phyloP scores from a whole-genome alignment of 164 flowering plant genomes.

The Piper longum region DNA sequence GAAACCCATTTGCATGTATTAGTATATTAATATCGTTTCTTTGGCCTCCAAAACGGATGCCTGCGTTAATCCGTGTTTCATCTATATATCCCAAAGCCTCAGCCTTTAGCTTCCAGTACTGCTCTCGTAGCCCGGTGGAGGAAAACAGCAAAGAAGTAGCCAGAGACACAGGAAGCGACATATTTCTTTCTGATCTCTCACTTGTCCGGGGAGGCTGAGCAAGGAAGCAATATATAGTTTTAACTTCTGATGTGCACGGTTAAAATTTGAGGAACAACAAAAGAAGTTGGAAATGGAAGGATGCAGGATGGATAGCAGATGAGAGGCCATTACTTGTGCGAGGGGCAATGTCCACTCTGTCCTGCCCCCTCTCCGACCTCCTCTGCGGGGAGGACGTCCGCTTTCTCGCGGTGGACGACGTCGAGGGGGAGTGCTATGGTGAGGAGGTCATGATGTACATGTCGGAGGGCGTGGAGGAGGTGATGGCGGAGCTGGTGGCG shows the following conservation, averaged over 20 bases:
- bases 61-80: not conserved
- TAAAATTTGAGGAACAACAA: too few species aligned
- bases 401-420: conserved; percentile 18
- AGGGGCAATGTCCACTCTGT: conserved; percentile 31
- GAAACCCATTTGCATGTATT: not conserved
- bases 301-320: conserved; percentile 4
- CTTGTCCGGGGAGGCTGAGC: too few species aligned
- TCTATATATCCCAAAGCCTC: not conserved
- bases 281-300: not conserved
- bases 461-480: conserved; percentile 31
- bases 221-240: too few species aligned
- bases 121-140: not conserved
- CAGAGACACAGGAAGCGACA: not conserved
- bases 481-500: conserved; percentile 46
- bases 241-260: not conserved
- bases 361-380: conserved; percentile 40
- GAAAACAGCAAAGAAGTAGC: not conserved
- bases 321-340: not conserved
- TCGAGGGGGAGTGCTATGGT: conserved; percentile 26
- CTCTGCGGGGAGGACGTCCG: conserved; percentile 63
- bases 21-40: not conserved
- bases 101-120: not conserved
- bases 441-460: conserved; percentile 24
- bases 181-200: not conserved
- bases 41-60: not conserved